Base-by-base conservation (phyloP, 108 stramenopile species). In the Skeletonema menzelii region DNA sequence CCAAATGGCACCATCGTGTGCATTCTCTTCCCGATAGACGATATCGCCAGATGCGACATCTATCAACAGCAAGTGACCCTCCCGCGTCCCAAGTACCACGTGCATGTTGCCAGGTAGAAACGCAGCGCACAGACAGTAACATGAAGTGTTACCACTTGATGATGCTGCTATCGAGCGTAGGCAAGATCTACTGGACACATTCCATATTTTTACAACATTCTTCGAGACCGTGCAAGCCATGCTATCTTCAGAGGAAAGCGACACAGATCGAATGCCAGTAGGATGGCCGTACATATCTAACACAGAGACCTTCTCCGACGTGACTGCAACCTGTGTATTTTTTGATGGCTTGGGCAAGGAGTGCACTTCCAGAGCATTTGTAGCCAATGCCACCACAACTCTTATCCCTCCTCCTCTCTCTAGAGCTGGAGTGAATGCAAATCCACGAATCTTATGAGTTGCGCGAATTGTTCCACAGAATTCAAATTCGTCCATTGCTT, bases 251-350 rank as follows among this genome's bases (percentile, higher is more conserved):
- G 88, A 85, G 61, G 93, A 95, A 22, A 99, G 63, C 13, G 90
- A 85, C 42, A 99, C 72, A 10, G 92, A 89, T 65, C 99, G 88
- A 47, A 99, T 96, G 19, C 97, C 98, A 28, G 96, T 95, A 10
- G 97, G 91, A 81, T 98, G 99, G 7, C 99, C 99, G 37, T 82
- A 87, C 86, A 94, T 86, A 67, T 95, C 94, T 56, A 98, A 76
- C 12, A 81, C 66, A 0, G 86, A 83, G 10, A 89, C 64, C 26
- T 84, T 82, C 24, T 80, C 79, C n/a, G 72, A 62, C 8, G 57
- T 59, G 31, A 69, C 68, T n/a, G 80, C 55, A 30, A 46, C 38
- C 26, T 47, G 32, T 55, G 40, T 34, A n/a, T 76, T 19, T 35
- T 76, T 80, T 17, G 73, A 49, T 42, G 63, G 75, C 34, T 80